phyloP scores from a whole-genome alignment of 1,284 basidiomycete species.

The Ceratobasidium sp. region DNA sequence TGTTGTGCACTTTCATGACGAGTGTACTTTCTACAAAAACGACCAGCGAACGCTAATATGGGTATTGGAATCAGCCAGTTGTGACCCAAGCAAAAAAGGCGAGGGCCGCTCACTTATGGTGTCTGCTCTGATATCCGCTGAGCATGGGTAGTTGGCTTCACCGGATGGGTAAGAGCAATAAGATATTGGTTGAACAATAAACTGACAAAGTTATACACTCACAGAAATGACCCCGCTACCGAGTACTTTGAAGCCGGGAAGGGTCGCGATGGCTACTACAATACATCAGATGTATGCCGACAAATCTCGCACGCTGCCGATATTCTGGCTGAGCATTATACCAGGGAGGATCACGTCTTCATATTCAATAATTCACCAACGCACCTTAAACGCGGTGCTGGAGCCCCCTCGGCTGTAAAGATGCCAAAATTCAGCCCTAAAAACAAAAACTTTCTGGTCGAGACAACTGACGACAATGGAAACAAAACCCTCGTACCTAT shows the following conservation, averaged over 20 bases:
- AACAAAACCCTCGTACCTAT: slow-evolving; percentile 54
- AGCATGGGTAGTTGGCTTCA: slow-evolving; percentile 1
- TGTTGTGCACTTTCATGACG: slow-evolving; percentile 16
- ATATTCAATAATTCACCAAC: slow-evolving; percentile 61
- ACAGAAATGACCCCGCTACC: not conserved
- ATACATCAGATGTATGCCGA: slow-evolving; percentile 56
- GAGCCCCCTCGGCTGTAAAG: slow-evolving; percentile 56
- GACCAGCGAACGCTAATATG: slow-evolving; percentile 5
- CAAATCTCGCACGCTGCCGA: slow-evolving; percentile 58
- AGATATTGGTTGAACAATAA: too few species aligned
- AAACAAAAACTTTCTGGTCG: not conserved
- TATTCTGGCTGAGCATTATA: slow-evolving; percentile 57
- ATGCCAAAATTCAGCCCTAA: slow-evolving; percentile 14
- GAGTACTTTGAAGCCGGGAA: slow-evolving; percentile 55
- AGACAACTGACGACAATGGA: slow-evolving; percentile 4
- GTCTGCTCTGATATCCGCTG: not conserved
- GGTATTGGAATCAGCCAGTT: not conserved
- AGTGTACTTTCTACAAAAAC: not conserved
- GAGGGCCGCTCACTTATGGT: slow-evolving; percentile 9
- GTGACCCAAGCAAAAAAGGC: not conserved
- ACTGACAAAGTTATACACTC: too few species aligned
- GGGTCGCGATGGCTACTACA: slow-evolving; percentile 62
- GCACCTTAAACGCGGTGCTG: slow-evolving; percentile 57
- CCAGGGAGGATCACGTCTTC: slow-evolving; percentile 56
- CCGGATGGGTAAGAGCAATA: not conserved